Evolutionary conservation across 23 red algal genomes (phyloP), one percentile per base, ranked within the genome.

Genomic region (Gracilaria gracilis): DNA sequence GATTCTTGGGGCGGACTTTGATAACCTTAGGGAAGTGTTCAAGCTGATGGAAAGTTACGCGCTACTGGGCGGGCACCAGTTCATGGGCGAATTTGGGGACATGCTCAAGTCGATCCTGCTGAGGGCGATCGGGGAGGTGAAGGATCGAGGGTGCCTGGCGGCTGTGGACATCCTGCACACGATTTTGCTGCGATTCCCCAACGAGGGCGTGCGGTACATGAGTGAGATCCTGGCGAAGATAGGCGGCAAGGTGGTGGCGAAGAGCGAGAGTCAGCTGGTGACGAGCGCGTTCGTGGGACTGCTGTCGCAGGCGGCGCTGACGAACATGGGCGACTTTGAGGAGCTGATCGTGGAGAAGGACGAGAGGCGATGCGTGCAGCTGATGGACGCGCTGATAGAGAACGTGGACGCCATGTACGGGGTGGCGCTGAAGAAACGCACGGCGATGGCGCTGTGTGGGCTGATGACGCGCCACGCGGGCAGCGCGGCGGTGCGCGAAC

Each of bases 141-240:
- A 71, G 66, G 92, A 94, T 48, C 92, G 92, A 17, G 92, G 92
- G 39, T 87, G 82, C 21, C 73, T 94, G 40, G 92, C 92, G 83
- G 84, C 84, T 11, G 53, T 65, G 38, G 92, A 94, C 7, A 76
- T 94, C 0, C 50, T 94, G 38, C 75, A 94, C 16, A 54, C 66
- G 29, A 54, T 94, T 36, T 31, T 94, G 15, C 37, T 29, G 19
- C 57, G 64, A 29, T 87, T 82, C 34, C 92, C 92, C 4, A 51
- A 59, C 36, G 51, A 86, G 77, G 92, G 82, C 4, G 82, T 82
- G 38, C 57, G 54, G n/a, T 79, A 61, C 38, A 65, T 88, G 34
- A 73, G 57, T 15, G 50, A 70, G 29, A 49, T 87, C 15, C 49
- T 94, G 65, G 16, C 34, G 39, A 58, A 57, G 1, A 71, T 59